Evolutionary conservation across 441 rosid genomes (phyloP), one percentile per base, ranked within the genome.

Genomic region (Gossypium lobatum): DNA sequence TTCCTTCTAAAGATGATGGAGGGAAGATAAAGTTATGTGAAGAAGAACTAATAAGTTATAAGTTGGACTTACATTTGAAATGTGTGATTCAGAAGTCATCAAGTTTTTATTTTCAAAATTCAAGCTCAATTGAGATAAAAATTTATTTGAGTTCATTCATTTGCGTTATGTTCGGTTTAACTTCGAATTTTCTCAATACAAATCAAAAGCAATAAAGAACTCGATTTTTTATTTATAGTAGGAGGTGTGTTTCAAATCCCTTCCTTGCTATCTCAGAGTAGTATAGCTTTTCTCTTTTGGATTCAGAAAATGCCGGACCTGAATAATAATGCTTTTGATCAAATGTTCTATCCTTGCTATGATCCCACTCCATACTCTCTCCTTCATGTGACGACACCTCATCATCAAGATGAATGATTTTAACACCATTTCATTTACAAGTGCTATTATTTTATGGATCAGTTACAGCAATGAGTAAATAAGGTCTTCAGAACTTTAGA

Each of bases 401-500:
- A 20, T 39, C 4, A 20, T 64, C 8, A 4, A 57, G 70, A 42
- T 65, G 55, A 65, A 45, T 6, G 53, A 37, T 65, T 62, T 45
- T 6, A 45, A 45, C 55, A 20, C 34, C 70, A 7, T 11, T 11
- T 65, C 31, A 20, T 65, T 45, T 13, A 11, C 10, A 48, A 66
- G 17, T 20, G 26, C 61, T 21, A 20, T 25, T 20, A 21, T 57
- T 20, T 57, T 21, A 57, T 57, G 55, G 23, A 71, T 73, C 20
- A 64, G 31, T 71, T 64, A 76, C 71, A 77, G 21, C 1, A 68
- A 20, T 6, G 26, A 66, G 70, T 58, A 39, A 61, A 64, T 48
- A 73, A 72, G 58, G 48, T 25, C 54, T 73, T 86, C 80, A 90
- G 91, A 89, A 88, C 85, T 91, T 88, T 64, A 91, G 77, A 78